Percentiles rank a stretch among this genome's conserved stretches.
Conservation (phyloP, 1,284 basidiomycete species). For the Microbotryum intermedium region DNA sequence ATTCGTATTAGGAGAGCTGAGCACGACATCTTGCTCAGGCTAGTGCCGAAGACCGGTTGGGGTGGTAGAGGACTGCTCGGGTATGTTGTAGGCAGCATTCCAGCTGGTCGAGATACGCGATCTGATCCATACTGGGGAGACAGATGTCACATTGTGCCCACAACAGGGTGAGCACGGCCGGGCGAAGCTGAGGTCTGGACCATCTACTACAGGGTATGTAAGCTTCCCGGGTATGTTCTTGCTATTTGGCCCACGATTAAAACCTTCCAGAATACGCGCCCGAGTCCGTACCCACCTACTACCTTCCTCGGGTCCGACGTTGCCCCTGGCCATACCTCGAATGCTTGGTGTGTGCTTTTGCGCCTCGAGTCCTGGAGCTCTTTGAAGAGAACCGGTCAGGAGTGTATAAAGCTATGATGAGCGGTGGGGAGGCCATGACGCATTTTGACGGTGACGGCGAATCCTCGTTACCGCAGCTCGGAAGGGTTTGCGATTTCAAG, state of each 20-base stretch:
- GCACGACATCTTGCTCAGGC: slow-evolving; percentile 42
- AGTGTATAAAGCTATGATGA: background rate
- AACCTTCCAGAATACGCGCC: background rate
- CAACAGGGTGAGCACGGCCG: background rate
- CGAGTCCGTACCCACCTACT: background rate
- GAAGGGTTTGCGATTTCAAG: background rate
- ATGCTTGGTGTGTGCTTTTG: background rate
- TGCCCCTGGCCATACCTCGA: background rate
- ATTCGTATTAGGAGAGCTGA: slow-evolving; percentile 40
- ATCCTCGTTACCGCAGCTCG: background rate
- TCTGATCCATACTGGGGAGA: too few species aligned
- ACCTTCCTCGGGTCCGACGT: background rate
- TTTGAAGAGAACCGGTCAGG: background rate
- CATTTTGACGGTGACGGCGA: slow-evolving; percentile 4
- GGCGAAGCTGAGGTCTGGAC: background rate
- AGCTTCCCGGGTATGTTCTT: background rate
- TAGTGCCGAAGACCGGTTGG: slow-evolving; percentile 56
- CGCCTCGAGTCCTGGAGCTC: background rate
- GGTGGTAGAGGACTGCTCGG: slow-evolving; percentile 72
- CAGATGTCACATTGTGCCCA: slow-evolving; percentile 1
- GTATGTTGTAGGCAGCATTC: slow-evolving; percentile 33
- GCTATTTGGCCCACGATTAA: background rate
- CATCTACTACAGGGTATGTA: too few species aligned
- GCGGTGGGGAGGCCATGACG: background rate
- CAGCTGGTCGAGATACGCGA: too few species aligned